These are phyloP conservation scores for Immersiporthe knoxdaviesiana DNA, from an alignment of 2,329 filamentous ascomycete species.

Conservation along the genomic window DNA sequence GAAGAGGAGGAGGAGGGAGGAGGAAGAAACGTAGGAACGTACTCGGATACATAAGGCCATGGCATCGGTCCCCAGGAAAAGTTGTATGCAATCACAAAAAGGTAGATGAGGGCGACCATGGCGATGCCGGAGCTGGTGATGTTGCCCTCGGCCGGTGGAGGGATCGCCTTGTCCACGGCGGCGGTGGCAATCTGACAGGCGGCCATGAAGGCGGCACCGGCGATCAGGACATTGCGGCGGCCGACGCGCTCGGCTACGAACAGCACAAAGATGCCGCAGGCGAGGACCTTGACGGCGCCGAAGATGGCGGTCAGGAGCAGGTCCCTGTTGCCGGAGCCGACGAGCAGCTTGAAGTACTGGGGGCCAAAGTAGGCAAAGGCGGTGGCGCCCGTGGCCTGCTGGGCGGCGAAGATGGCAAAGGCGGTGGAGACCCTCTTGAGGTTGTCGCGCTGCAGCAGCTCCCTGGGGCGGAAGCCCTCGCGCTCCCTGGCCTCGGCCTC, in stretches of 20 bases:
- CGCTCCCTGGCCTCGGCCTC: constrained; percentile 49
- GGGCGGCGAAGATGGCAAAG: constrained; percentile 52
- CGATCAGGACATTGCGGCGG: constrained; percentile 45
- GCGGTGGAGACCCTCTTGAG: constrained; percentile 47
- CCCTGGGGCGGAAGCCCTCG: constrained; percentile 46
- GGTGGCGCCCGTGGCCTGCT: constrained; percentile 58
- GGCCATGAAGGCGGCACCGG: constrained; percentile 49
- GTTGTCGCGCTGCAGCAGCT: constrained; percentile 51
- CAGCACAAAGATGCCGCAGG: constrained; percentile 55
- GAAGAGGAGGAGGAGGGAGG: background rate
- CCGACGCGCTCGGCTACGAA: constrained; percentile 54
- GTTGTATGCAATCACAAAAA: constrained; percentile 57
- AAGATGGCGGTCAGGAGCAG: constrained; percentile 57
- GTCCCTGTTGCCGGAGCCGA: constrained; percentile 48
- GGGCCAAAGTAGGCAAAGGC: constrained; percentile 59
- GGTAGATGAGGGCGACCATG: constrained; percentile 57
- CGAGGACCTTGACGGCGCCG: constrained; percentile 55
- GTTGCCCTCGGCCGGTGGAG: constrained; percentile 35
- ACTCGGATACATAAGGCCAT: constrained; percentile 54
- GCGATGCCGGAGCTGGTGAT: constrained; percentile 49
- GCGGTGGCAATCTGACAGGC: constrained; percentile 49
- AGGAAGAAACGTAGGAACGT: too few relatives aligned
- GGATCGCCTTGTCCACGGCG: constrained; percentile 47
- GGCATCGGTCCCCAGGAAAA: constrained; percentile 54
- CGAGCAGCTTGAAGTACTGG: constrained; percentile 57